Percentiles rank a stretch among this genome's conserved stretches.
Conservation (phyloP, 2,329 filamentous ascomycete species). For the Colletotrichum brevisporum region DNA sequence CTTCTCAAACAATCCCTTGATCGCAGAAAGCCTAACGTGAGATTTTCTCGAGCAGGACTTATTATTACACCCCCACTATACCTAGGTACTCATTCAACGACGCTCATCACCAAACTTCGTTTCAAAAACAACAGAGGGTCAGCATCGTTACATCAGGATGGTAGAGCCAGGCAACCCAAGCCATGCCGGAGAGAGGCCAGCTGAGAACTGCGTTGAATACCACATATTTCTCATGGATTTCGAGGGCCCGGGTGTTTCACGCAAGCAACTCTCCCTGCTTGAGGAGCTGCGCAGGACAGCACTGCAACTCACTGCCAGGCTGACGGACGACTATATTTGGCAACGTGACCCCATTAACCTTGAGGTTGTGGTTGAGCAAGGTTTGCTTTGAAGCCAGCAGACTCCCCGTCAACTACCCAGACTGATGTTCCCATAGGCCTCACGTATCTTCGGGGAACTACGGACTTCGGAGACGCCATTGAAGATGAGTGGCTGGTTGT, state of each 20-base stretch:
- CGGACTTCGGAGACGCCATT: slow-evolving; percentile 93
- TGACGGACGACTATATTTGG: slow-evolving; percentile 94
- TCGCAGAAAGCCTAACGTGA: too few relatives aligned
- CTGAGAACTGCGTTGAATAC: slow-evolving; percentile 87
- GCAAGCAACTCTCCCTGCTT: slow-evolving; percentile 75
- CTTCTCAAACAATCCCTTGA: too few relatives aligned
- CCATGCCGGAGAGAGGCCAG: slow-evolving; percentile 52
- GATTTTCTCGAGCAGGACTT: too few relatives aligned
- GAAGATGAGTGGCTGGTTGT: slow-evolving; percentile 99
- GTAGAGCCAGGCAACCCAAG: too few relatives aligned
- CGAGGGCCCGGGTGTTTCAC: slow-evolving; percentile 62
- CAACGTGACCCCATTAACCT: slow-evolving; percentile 88
- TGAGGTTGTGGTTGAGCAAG: slow-evolving; percentile 71
- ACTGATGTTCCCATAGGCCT: slow-evolving; percentile 55
- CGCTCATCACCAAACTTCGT: too few relatives aligned
- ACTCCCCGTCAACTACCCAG: background rate
- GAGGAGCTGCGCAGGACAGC: slow-evolving; percentile 80
- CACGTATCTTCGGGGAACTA: slow-evolving; percentile 79
- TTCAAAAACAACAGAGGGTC: too few relatives aligned
- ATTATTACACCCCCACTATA: too few relatives aligned
- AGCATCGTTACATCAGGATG: too few relatives aligned
- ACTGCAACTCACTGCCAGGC: slow-evolving; percentile 69
- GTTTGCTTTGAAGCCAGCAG: slow-evolving; percentile 54
- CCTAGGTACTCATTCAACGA: too few relatives aligned
- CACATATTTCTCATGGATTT: slow-evolving; percentile 77